phyloP scores from a whole-genome alignment of 129 eudicot genomes.

The Silybum marianum region DNA sequence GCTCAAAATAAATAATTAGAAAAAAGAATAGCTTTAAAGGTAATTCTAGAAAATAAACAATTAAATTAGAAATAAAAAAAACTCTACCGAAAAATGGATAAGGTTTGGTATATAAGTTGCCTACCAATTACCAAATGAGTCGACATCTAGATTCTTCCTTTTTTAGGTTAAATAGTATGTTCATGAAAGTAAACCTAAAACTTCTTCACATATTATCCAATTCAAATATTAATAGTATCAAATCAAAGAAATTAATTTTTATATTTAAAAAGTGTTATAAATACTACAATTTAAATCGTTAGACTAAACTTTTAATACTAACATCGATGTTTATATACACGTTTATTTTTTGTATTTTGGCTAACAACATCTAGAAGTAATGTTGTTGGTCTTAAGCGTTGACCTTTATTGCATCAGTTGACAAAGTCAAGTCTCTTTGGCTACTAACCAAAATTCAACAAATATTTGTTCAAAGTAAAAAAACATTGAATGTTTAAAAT shows the following conservation, averaged over 20 bases:
- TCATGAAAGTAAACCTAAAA: slow-evolving; percentile 8
- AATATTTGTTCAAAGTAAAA: neutral
- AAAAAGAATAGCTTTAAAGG: neutral
- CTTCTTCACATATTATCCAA: neutral
- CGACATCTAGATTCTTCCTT: slow-evolving; percentile 20
- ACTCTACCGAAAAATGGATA: slow-evolving; percentile 7
- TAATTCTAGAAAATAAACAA: neutral
- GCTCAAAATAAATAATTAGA: neutral
- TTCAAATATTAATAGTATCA: neutral
- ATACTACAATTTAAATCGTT: too few relatives aligned
- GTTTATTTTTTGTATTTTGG: neutral
- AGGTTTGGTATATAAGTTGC: slow-evolving; percentile 31
- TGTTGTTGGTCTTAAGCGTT: neutral
- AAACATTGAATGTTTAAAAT: too few relatives aligned
- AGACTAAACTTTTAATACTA: too few relatives aligned
- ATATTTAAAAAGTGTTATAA: too few relatives aligned
- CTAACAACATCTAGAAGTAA: neutral
- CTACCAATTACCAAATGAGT: slow-evolving; percentile 22
- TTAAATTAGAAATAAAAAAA: neutral
- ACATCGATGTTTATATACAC: too few relatives aligned
- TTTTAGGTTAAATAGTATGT: slow-evolving; percentile 5
- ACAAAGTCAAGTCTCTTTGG: neutral
- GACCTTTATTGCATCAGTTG: neutral
- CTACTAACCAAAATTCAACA: too few relatives aligned
- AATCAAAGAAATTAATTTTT: neutral